phyloP scores from a whole-genome alignment of 495 filamentous ascomycete species.

The Rusavskia elegans region DNA sequence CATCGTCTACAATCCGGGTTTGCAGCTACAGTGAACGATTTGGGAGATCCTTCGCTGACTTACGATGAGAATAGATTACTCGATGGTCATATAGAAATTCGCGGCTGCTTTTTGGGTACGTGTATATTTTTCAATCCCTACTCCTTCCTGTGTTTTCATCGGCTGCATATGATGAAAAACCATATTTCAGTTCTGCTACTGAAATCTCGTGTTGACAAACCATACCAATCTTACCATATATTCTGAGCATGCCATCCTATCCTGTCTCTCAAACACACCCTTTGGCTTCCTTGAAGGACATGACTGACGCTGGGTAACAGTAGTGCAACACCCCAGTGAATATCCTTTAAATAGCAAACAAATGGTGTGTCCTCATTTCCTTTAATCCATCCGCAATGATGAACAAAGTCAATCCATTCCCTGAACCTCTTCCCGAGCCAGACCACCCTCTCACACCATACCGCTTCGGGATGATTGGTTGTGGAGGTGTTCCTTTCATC shows the following conservation, averaged over 20 bases:
- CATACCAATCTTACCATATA: slow-evolving; percentile 61
- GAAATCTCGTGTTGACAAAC: slow-evolving; percentile 65
- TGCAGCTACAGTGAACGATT: slow-evolving; percentile 2
- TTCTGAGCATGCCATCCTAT: slow-evolving; percentile 28
- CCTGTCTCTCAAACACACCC: background rate
- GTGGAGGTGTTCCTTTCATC: slow-evolving; percentile 49
- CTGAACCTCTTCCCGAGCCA: slow-evolving; percentile 56
- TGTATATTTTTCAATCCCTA: slow-evolving; percentile 2
- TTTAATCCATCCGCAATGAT: slow-evolving; percentile 44
- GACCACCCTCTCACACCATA: slow-evolving; percentile 72
- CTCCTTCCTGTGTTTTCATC: slow-evolving; percentile 2
- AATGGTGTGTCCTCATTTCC: slow-evolving; percentile 10
- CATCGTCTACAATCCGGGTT: slow-evolving; percentile 12
- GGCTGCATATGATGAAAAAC: slow-evolving; percentile 55
- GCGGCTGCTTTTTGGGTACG: background rate
- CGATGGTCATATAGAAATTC: background rate
- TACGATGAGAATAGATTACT: background rate
- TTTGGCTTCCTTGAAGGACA: slow-evolving; percentile 1
- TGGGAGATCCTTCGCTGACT: background rate
- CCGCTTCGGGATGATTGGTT: slow-evolving; percentile 63
- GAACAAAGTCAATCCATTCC: slow-evolving; percentile 99
- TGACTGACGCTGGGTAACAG: slow-evolving; percentile 8
- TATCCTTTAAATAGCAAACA: slow-evolving; percentile 7
- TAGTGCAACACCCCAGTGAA: background rate
- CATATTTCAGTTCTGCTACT: slow-evolving; percentile 90